Base-by-base conservation (phyloP, 208 protist species). In the Phytomonas sp. region DNA sequence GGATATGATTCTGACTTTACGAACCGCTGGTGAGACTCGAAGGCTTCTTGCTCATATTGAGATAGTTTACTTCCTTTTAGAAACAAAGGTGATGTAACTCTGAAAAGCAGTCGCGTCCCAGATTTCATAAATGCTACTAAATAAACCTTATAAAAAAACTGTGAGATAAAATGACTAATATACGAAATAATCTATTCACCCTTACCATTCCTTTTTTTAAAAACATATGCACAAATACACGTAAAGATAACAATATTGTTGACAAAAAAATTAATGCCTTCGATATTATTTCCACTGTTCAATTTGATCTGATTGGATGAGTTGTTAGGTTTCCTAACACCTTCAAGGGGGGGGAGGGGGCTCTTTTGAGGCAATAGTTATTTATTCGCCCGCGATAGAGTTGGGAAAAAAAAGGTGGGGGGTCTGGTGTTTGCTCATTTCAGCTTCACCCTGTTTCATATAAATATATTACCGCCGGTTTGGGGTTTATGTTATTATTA, bases 1-100 rank as follows among this genome's bases (percentile, higher is more conserved):
- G 90, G 90, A 63, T 95, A 95, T 0, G 87, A 90, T 42, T 36
- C 69, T 0, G 86, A 90, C 37, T 88, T 82, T 0, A 70, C 70
- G 66, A 95, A 82, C 29, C 82, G 75, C 40, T 63, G 74, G 60
- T 80, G 72, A 8, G 86, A 66, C 66, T 95, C 87, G 79, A 84
- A 95, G 2, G 90, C 85, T 67, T 95, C 87, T 71, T 93, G 90
- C 36, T 88, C 79, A 73, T 95, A 95, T 29, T 77, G 74, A 26
- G 61, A 66, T 26, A 94, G 63, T 31, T 80, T 79, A 33, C 75
- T 37, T 29, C 76, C 72, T 29, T 33, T 74, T 16, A 91, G 67
- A 26, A 83, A 60, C 2, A 61, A 45, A 32, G 71, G 29, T 0
- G 45, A 12, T 5, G 75, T 79, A 2, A 64, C 52, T 8, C 33